Conservation (phyloP, 2,329 filamentous ascomycete species). For the Alternaria consortialis region DNA sequence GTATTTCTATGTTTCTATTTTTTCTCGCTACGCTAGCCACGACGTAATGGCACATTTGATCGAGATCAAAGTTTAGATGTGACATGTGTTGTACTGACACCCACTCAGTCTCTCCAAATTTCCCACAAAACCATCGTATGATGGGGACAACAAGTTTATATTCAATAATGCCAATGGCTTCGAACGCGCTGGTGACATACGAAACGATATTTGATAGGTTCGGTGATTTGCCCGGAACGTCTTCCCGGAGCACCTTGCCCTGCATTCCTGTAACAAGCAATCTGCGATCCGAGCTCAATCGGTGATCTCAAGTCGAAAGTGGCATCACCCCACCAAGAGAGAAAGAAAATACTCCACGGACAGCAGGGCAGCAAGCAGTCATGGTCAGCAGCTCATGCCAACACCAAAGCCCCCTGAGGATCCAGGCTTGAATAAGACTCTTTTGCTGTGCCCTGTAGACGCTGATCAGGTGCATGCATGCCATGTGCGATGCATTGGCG, state of each 20-base stretch:
- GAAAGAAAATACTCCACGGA: not conserved
- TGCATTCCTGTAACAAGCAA: not conserved
- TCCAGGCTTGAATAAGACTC: not conserved
- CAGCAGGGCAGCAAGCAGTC: not conserved
- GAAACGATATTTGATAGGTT: slow-evolving; percentile 1
- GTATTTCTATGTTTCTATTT: not conserved
- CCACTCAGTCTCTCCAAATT: not conserved
- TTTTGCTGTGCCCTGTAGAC: slow-evolving; percentile 14
- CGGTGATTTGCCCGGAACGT: slow-evolving; percentile 12
- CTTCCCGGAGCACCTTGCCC: not conserved
- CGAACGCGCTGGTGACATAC: not conserved
- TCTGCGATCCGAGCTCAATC: not conserved
- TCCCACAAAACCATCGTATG: not conserved
- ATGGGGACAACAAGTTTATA: not conserved
- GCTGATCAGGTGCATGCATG: slow-evolving; percentile 20
- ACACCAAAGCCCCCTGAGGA: not conserved
- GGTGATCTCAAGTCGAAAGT: not conserved
- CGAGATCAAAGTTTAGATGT: slow-evolving; percentile 5
- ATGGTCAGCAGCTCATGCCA: not conserved
- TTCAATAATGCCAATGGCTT: slow-evolving; percentile 2
- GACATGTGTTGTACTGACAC: not conserved
- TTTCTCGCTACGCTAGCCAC: not conserved
- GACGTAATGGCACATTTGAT: slow-evolving; percentile 4
- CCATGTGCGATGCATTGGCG: slow-evolving; percentile 10
- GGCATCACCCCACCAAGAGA: not conserved